Percentiles rank a stretch among this genome's conserved stretches.
These are phyloP conservation scores for Myochromella boudieri DNA, from an alignment of 768 basidiomycete species.

Conservation along the genomic window DNA sequence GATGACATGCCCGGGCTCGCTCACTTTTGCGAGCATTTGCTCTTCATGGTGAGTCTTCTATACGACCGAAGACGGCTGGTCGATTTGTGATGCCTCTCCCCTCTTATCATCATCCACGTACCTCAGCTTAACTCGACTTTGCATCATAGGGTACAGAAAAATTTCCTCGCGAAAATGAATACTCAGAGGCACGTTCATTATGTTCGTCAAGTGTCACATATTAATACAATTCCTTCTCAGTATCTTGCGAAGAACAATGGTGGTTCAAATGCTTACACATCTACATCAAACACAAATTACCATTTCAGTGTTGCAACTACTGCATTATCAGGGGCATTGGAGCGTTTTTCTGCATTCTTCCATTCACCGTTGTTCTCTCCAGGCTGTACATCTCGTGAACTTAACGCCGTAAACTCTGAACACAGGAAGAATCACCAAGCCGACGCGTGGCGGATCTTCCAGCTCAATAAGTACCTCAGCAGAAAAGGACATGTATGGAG, in stretches of 20 bases:
- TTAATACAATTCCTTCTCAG: slow-evolving; percentile 32
- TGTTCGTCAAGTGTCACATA: background rate
- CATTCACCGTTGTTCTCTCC: slow-evolving; percentile 88
- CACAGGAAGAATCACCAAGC: slow-evolving; percentile 94
- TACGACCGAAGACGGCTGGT: background rate
- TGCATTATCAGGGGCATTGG: slow-evolving; percentile 66
- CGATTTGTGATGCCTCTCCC: background rate
- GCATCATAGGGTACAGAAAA: slow-evolving; percentile 67
- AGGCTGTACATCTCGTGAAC: slow-evolving; percentile 83
- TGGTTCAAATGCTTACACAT: slow-evolving; percentile 88
- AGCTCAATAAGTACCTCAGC: slow-evolving; percentile 86
- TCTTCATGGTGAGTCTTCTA: slow-evolving; percentile 79
- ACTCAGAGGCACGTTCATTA: slow-evolving; percentile 64
- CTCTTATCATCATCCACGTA: background rate
- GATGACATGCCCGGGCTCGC: slow-evolving; percentile 91
- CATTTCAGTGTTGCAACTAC: slow-evolving; percentile 70
- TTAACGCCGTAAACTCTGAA: slow-evolving; percentile 96
- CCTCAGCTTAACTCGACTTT: background rate
- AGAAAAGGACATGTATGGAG: slow-evolving; percentile 80
- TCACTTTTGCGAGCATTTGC: slow-evolving; percentile 93
- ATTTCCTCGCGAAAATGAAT: slow-evolving; percentile 93
- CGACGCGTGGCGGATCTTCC: slow-evolving; percentile 93
- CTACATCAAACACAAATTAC: slow-evolving; percentile 90
- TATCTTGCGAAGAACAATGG: slow-evolving; percentile 83
- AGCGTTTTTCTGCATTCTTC: slow-evolving; percentile 86